phyloP scores from a whole-genome alignment of 2,329 filamentous ascomycete genomes.

The Claviceps sp. region DNA sequence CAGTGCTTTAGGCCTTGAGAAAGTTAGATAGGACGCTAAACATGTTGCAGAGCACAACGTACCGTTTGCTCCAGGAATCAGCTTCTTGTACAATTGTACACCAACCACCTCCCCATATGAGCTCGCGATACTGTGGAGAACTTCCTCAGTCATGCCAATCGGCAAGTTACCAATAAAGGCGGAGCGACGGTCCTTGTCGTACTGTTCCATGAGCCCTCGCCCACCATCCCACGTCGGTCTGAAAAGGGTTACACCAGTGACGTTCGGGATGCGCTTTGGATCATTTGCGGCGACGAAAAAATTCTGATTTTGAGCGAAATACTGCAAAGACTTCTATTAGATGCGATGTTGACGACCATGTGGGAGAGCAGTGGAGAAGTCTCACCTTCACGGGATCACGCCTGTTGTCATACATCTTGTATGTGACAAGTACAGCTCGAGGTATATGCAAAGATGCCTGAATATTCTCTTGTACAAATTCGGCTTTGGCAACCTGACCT shows the following conservation, averaged over 20 bases:
- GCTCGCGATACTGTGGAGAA: slow-evolving; percentile 24
- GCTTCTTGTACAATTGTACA: slow-evolving; percentile 13
- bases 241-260: background rate
- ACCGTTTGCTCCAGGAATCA: slow-evolving; percentile 8
- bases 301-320: slow-evolving; percentile 4
- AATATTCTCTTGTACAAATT: slow-evolving; percentile 20
- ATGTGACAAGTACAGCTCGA: slow-evolving; percentile 33
- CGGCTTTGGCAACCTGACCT: slow-evolving; percentile 29
- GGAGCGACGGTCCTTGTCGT: slow-evolving; percentile 32
- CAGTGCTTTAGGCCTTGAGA: slow-evolving; percentile 10
- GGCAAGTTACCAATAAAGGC: slow-evolving; percentile 35
- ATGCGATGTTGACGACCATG: background rate
- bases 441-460: slow-evolving; percentile 22
- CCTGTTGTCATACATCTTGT: slow-evolving; percentile 34
- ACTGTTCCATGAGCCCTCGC: slow-evolving; percentile 16
- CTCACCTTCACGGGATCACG: slow-evolving; percentile 37
- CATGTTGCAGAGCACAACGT: background rate
- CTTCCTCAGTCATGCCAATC: slow-evolving; percentile 18
- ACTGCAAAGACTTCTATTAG: background rate
- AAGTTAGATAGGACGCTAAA: slow-evolving; percentile 6
- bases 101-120: slow-evolving; percentile 24
- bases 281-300: slow-evolving; percentile 16
- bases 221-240: background rate
- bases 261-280: slow-evolving; percentile 6
- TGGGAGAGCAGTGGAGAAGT: background rate